A percentile compares a stretch with the other conserved stretches of the same genome.
phyloP scores from a whole-genome alignment of 1,139 yeast species.

The Taiozyma onychis region DNA sequence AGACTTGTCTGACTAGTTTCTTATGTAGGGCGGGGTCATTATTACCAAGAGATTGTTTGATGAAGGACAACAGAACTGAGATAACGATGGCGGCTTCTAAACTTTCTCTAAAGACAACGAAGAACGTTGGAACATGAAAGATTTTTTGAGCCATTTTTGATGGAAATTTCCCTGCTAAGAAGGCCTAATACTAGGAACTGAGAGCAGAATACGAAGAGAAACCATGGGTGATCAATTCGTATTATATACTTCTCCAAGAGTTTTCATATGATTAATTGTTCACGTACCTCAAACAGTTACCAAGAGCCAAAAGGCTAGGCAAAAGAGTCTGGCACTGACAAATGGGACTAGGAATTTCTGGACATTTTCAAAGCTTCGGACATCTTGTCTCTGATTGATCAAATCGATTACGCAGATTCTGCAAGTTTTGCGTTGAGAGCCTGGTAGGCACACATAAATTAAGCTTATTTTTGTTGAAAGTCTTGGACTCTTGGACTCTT shows the following conservation, averaged over 20 bases:
- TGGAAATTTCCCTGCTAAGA: not conserved
- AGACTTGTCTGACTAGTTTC: conserved; percentile 60
- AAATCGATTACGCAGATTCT: conserved; percentile 1
- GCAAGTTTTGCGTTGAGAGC: not conserved
- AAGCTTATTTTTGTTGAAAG: not conserved
- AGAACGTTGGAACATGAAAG: conserved; percentile 55
- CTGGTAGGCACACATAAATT: not conserved
- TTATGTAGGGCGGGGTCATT: conserved; percentile 27
- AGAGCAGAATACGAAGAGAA: not conserved
- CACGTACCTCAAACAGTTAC: not conserved
- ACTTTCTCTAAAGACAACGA: conserved; percentile 81
- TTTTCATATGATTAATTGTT: not conserved
- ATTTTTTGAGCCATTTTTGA: conserved; percentile 23
- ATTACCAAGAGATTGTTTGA: conserved; percentile 48
- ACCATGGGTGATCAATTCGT: not conserved
- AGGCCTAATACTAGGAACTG: not conserved
- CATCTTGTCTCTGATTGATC: conserved; percentile 1
- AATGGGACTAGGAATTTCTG: not conserved
- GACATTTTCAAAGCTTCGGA: not conserved
- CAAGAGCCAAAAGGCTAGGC: not conserved
- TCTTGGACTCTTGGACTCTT: not conserved
- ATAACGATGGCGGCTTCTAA: conserved; percentile 84
- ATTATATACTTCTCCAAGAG: not conserved
- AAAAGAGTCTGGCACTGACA: not conserved
- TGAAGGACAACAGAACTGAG: conserved; percentile 77